phyloP scores from a whole-genome alignment of 2,329 filamentous ascomycete species.

The Penicillium sp. region DNA sequence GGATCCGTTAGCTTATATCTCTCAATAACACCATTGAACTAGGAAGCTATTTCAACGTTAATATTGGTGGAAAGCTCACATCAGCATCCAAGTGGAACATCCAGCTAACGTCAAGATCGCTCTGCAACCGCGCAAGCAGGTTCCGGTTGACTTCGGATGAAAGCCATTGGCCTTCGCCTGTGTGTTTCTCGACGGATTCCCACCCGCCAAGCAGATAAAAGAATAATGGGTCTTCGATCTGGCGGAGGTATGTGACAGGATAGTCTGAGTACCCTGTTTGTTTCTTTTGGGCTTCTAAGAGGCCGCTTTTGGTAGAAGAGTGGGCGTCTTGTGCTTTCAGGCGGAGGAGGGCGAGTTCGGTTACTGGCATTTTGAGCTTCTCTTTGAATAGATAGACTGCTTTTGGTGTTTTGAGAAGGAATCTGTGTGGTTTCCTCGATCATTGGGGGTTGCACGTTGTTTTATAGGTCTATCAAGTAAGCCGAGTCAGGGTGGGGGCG shows the following conservation, averaged over 20 bases:
- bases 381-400: not conserved
- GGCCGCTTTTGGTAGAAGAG: constrained; percentile 25
- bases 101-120: constrained; percentile 42
- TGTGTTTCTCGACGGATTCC: constrained; percentile 44
- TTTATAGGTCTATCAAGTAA: not conserved
- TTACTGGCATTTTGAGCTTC: constrained; percentile 21
- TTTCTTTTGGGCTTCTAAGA: constrained; percentile 36
- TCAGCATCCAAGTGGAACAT: constrained; percentile 46
- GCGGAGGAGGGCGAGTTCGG: constrained; percentile 48
- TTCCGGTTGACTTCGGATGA: constrained; percentile 43
- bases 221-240: constrained; percentile 44
- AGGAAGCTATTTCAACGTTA: too few relatives aligned
- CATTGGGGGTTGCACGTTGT: too few relatives aligned
- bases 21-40: not conserved
- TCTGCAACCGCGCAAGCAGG: constrained; percentile 37
- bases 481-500: not conserved
- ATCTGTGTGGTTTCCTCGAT: fast-evolving
- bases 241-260: constrained; percentile 41
- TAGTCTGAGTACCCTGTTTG: constrained; percentile 40
- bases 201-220: constrained; percentile 50
- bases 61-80: constrained; percentile 15
- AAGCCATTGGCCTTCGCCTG: constrained; percentile 40
- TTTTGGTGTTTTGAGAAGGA: too few relatives aligned
- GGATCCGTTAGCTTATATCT: not conserved
- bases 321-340: constrained; percentile 27